Base-by-base conservation (phyloP, 179 eudicot species). In the Gypsophila paniculata region DNA sequence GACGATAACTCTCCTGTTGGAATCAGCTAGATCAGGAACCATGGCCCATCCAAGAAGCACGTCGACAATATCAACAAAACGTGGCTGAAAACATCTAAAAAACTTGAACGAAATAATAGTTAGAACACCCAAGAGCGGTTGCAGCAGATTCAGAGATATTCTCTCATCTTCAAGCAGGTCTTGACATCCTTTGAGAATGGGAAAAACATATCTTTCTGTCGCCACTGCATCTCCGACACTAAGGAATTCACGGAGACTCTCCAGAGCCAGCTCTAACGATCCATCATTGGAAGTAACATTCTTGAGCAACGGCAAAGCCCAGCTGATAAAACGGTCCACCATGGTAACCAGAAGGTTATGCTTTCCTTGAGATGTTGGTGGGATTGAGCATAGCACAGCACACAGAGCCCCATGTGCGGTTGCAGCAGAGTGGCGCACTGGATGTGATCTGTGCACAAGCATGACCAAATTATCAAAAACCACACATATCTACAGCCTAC, bases 21-120 rank as follows among this genome's bases (percentile, higher is more conserved):
- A 76, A 72, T 92, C 95, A 53, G 85, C 78, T 74, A 95, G 87
- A 76, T 92, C 96, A 3, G 98, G 98, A 71, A 90, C 79, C 98
- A 95, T 87, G 7, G 98, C 96, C 99, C 99, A 95, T 65, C 98
- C 99, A 69, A 95, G 96, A 83, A 95, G 98, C 80, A 95, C 80
- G 75, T 95, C 99, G 72, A 95, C 98, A 78, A 95, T 89, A 82
- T 95, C 99, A 71, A 87, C 87, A 85, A 95, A 95, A 78, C 90
- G 96, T 38, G 97, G 93, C 73, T 92, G 97, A 77, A 94, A 94
- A 77, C 88, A 87, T 83, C 88, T 78, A 67, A 82, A 86, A 71
- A 91, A 94, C 69, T 90, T 94, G 83, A 92, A 80, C 3, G 99
- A 88, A 65, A 94, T 84, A 64, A 92, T 76, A 67, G 94, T 87